phyloP scores from a whole-genome alignment of 2,329 filamentous ascomycete species.

The Verticillium alfalfae region DNA sequence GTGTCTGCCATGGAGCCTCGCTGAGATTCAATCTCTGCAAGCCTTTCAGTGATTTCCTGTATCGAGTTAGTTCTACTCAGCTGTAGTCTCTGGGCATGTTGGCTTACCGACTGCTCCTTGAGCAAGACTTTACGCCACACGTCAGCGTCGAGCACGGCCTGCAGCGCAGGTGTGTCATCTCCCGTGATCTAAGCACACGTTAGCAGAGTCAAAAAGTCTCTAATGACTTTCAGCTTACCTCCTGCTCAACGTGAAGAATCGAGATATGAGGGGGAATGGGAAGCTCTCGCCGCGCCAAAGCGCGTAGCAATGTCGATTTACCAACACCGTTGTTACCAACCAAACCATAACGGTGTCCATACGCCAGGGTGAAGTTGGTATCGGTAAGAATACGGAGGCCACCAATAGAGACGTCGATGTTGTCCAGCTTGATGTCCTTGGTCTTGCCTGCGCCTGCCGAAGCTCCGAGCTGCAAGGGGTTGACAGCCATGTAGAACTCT shows the following conservation, averaged over 20 bases:
- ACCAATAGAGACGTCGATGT: conserved; percentile 88
- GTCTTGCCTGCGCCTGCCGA: conserved; percentile 72
- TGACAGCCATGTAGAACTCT: conserved; percentile 99
- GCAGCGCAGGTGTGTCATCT: conserved; percentile 90
- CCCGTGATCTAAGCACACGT: conserved; percentile 63
- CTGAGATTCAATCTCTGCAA: conserved; percentile 72
- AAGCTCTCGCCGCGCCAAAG: conserved; percentile 87
- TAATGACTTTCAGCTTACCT: conserved; percentile 48
- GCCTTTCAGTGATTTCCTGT: conserved; percentile 69
- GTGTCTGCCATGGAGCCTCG: conserved; percentile 82
- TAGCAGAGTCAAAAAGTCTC: background rate
- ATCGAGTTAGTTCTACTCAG: conserved; percentile 16
- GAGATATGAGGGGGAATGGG: conserved; percentile 96
- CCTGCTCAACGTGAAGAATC: conserved; percentile 98
- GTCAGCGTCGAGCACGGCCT: conserved; percentile 94
- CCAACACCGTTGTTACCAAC: conserved; percentile 99
- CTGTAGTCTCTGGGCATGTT: background rate
- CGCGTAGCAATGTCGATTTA: conserved; percentile 90
- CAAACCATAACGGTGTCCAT: conserved; percentile 90
- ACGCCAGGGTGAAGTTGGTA: conserved; percentile 83
- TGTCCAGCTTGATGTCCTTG: conserved; percentile 98
- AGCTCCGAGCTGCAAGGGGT: conserved; percentile 81
- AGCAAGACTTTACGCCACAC: conserved; percentile 97
- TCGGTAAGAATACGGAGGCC: conserved; percentile 86
- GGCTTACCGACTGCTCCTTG: conserved; percentile 72